Conservation (phyloP, 352 stramenopile species). For the Stephanocyclus meneghinianus region DNA sequence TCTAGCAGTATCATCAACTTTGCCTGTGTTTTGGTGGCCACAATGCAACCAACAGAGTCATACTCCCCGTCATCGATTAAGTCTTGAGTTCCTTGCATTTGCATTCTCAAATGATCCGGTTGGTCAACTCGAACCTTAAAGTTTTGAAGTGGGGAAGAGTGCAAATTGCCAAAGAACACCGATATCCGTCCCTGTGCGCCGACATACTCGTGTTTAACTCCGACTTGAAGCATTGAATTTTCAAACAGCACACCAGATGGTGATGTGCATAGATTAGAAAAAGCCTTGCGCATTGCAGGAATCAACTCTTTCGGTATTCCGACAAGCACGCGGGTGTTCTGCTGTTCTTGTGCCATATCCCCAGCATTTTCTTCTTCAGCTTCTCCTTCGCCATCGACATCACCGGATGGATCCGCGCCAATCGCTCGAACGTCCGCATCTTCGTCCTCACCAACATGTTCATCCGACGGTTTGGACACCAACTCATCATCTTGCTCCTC, state of each 20-base stretch:
- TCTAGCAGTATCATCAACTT: constrained; percentile 91
- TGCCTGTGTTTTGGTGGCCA: constrained; percentile 88
- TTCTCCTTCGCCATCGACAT: constrained; percentile 12
- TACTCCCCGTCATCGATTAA: constrained; percentile 74
- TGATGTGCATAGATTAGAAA: constrained; percentile 87
- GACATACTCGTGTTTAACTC: constrained; percentile 93
- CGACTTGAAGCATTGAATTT: constrained; percentile 92
- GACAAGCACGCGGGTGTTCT: constrained; percentile 40
- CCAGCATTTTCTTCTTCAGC: constrained; percentile 23
- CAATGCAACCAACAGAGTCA: constrained; percentile 82
- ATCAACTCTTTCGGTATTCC: constrained; percentile 83
- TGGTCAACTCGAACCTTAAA: constrained; percentile 87
- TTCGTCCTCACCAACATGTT: constrained; percentile 13
- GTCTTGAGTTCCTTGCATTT: constrained; percentile 79
- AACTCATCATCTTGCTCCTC: constrained; percentile 45
- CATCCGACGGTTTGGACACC: constrained; percentile 11
- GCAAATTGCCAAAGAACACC: constrained; percentile 95
- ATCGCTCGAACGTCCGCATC: neutral
- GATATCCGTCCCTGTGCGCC: constrained; percentile 90
- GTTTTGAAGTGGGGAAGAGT: constrained; percentile 81
- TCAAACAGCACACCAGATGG: constrained; percentile 90
- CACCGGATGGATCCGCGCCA: constrained; percentile 8
- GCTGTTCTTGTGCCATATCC: constrained; percentile 35
- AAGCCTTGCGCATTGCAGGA: constrained; percentile 85
- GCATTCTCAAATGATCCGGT: constrained; percentile 79